These are phyloP conservation scores for Odonthalia washingtoniensis DNA, from an alignment of 31 red algal species.

Conservation along the genomic window DNA sequence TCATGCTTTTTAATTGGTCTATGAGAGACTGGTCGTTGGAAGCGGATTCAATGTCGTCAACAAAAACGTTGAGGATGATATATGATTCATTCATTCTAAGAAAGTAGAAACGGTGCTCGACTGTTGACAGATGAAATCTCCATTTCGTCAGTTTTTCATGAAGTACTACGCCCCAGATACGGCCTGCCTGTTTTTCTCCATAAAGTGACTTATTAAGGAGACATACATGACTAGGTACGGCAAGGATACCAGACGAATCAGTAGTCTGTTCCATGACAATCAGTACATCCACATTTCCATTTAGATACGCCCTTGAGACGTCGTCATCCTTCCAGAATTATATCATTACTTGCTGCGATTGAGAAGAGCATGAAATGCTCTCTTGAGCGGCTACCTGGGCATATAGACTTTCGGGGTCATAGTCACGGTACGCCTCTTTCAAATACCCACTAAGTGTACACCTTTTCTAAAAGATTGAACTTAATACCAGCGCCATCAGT, in stretches of 20 bases:
- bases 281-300: conserved; percentile 15
- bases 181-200: conserved; percentile 19
- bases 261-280: conserved; percentile 35
- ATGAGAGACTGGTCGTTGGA: background rate
- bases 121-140: background rate
- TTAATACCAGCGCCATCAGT: too few relatives aligned
- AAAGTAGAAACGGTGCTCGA: conserved; percentile 12
- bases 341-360: too few relatives aligned
- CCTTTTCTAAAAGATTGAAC: too few relatives aligned
- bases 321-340: too few relatives aligned
- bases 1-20: background rate
- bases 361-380: too few relatives aligned
- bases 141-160: conserved; percentile 10
- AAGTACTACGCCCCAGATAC: conserved; percentile 21
- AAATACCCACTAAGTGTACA: too few relatives aligned
- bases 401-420: too few relatives aligned
- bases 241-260: background rate
- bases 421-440: too few relatives aligned
- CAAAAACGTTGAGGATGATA: conserved; percentile 7
- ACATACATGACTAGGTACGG: conserved; percentile 8
- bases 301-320: too few relatives aligned
- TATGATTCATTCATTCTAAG: background rate
- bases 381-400: too few relatives aligned
- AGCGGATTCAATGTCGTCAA: conserved; percentile 30
- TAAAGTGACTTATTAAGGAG: conserved; percentile 31